Evolutionary conservation across 1,284 basidiomycete species (phyloP).

Genomic region (Trichosporon ovoides): DNA sequence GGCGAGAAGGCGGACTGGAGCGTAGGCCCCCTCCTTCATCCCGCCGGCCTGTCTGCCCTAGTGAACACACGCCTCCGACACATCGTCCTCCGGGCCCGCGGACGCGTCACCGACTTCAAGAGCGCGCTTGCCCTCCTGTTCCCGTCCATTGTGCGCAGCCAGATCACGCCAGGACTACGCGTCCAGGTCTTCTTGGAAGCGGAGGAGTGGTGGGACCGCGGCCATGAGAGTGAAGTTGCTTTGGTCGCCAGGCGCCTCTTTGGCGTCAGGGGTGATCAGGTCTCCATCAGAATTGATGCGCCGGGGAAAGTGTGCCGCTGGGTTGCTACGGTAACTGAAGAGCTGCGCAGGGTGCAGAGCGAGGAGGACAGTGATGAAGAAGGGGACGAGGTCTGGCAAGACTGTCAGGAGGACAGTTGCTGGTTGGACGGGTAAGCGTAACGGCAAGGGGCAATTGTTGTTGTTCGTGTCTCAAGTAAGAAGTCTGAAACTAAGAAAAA

Average conservation of each 20-base stretch:
- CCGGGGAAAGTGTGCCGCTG: too few relatives aligned
- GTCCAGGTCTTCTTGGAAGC: background rate
- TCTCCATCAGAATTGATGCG: too few relatives aligned
- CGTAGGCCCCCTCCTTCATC: background rate
- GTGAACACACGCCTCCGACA: background rate
- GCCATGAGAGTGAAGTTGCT: background rate
- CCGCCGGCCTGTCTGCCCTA: background rate
- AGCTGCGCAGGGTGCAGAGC: too few relatives aligned
- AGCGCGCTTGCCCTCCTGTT: background rate
- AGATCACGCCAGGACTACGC: background rate
- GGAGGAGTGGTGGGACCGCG: background rate
- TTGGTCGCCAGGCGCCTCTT: background rate
- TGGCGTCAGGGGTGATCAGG: background rate
- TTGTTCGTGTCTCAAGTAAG: too few relatives aligned
- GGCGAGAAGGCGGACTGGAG: background rate
- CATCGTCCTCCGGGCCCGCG: background rate
- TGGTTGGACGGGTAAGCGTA: too few relatives aligned
- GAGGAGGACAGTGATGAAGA: too few relatives aligned
- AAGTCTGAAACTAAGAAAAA: too few relatives aligned
- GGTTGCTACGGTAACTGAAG: too few relatives aligned
- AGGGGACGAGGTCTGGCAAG: too few relatives aligned
- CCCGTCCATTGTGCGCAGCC: background rate
- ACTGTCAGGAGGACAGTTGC: too few relatives aligned
- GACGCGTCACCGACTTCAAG: background rate
- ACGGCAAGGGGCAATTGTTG: too few relatives aligned